Conservation (phyloP, 139 green algal genomes). For the Chlorella ohadii region DNA sequence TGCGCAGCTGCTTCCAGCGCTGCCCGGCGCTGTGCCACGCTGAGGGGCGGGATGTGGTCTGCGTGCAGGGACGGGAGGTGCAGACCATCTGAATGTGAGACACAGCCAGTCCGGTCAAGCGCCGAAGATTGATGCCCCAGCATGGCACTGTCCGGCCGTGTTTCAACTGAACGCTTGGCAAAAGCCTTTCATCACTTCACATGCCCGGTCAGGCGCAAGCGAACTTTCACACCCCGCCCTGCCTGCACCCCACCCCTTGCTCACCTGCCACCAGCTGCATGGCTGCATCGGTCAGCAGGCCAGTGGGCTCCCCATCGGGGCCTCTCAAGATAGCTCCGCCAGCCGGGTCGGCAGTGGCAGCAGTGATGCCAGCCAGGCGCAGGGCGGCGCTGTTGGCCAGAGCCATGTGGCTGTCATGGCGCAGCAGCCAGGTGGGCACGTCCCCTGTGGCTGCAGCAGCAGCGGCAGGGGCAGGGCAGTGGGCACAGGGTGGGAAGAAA, state of each 20-base stretch:
- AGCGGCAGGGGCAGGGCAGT: neutral
- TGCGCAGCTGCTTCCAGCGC: constrained; percentile 8
- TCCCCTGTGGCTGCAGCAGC: neutral
- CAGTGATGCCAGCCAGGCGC: constrained; percentile 47
- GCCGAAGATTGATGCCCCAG: too few relatives aligned
- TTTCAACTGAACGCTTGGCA: too few relatives aligned
- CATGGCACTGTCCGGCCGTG: too few relatives aligned
- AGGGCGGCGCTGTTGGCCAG: constrained; percentile 66
- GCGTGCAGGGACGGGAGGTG: neutral
- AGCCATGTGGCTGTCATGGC: constrained; percentile 72
- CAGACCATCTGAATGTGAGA: too few relatives aligned
- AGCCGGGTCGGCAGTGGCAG: constrained; percentile 35
- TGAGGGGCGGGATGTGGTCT: constrained; percentile 30
- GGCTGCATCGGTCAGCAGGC: constrained; percentile 49
- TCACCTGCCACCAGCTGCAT: constrained; percentile 36
- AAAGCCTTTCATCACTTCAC: too few relatives aligned
- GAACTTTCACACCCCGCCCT: neutral
- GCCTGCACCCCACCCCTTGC: neutral
- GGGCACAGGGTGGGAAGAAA: too few relatives aligned
- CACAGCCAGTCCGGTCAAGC: too few relatives aligned
- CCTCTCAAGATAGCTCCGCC: constrained; percentile 45
- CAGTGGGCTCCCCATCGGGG: constrained; percentile 39
- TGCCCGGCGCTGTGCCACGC: neutral
- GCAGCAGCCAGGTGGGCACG: constrained; percentile 48
- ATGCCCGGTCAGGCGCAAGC: too few relatives aligned